A percentile compares a stretch with the other conserved stretches of the same genome.
Conservation (phyloP, 768 basidiomycete genomes). For the Rhodosporidiobolus odoratus region DNA sequence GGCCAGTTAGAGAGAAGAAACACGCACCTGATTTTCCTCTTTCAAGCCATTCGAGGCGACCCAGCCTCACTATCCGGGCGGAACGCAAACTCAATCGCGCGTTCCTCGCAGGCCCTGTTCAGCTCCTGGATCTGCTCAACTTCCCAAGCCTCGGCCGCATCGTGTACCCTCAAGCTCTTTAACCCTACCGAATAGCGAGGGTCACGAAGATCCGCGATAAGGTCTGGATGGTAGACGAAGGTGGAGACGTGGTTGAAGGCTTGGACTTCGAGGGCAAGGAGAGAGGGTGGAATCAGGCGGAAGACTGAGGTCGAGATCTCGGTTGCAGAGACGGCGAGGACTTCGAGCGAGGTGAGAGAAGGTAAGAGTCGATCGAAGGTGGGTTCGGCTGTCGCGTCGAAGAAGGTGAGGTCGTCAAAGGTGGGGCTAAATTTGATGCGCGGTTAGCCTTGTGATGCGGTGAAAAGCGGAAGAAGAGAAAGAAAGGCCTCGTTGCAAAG, state of each 20-base stretch:
- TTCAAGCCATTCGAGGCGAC: no score
- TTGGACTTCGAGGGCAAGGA: not conserved
- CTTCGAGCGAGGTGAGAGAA: not conserved
- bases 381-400: not conserved
- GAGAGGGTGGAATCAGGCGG: constrained; percentile 13
- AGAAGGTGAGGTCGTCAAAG: constrained; percentile 1
- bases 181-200: not conserved
- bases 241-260: constrained; percentile 6
- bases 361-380: constrained; percentile 17
- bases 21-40: no score
- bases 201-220: not conserved
- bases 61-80: not conserved
- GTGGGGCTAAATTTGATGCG: not conserved
- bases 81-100: constrained; percentile 3
- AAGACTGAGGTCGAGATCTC: constrained; percentile 4
- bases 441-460: not conserved
- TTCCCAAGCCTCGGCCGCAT: not conserved
- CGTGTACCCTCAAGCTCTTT: not conserved
- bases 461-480: not conserved
- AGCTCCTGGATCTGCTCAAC: not conserved
- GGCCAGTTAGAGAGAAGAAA: no score
- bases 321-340: constrained; percentile 13
- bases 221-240: not conserved
- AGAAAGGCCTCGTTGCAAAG: not conserved
- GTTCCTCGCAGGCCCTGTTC: not conserved